phyloP scores from a whole-genome alignment of 257 asterid genomes.

The Galeopsis tetrahit region DNA sequence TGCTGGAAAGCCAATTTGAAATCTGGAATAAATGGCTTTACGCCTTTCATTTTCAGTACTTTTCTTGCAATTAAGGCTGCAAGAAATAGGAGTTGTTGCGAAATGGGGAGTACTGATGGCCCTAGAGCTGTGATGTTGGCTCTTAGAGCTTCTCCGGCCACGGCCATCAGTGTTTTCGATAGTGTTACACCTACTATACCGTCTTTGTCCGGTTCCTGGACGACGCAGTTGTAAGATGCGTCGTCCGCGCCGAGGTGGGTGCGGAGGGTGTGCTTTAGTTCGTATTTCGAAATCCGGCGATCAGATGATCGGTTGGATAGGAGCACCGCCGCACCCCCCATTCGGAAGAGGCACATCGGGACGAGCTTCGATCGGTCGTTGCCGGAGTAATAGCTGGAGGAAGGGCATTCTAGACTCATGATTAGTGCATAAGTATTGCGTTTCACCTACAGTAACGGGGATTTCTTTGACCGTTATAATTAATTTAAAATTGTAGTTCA shows the following conservation, averaged over 20 bases:
- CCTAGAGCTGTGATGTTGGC: constrained; percentile 39
- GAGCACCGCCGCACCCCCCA: constrained; percentile 42
- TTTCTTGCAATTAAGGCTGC: constrained; percentile 44
- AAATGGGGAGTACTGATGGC: constrained; percentile 65
- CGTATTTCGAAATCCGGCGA: constrained; percentile 25
- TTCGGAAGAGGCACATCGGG: constrained; percentile 39
- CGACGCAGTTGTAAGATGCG: constrained; percentile 28
- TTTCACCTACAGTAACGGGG: not conserved
- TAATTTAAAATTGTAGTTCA: no score
- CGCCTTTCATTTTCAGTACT: constrained; percentile 38
- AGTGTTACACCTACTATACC: constrained; percentile 2
- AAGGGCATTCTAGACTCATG: constrained; percentile 34
- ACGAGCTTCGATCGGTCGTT: constrained; percentile 32
- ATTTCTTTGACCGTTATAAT: no score
- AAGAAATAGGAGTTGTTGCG: constrained; percentile 55
- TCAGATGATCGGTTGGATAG: constrained; percentile 35
- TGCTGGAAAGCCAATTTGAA: constrained; percentile 70
- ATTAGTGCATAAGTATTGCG: constrained; percentile 28
- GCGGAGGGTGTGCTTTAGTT: constrained; percentile 32
- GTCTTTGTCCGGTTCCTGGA: constrained; percentile 22
- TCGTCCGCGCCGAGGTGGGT: constrained; percentile 36
- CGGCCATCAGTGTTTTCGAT: constrained; percentile 22
- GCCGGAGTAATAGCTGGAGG: constrained; percentile 31
- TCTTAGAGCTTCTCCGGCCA: constrained; percentile 33
- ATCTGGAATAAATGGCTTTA: constrained; percentile 56